Evolutionary conservation across 805 yeast genomes (phyloP).

Genomic region (Yarrowia hollandica): DNA sequence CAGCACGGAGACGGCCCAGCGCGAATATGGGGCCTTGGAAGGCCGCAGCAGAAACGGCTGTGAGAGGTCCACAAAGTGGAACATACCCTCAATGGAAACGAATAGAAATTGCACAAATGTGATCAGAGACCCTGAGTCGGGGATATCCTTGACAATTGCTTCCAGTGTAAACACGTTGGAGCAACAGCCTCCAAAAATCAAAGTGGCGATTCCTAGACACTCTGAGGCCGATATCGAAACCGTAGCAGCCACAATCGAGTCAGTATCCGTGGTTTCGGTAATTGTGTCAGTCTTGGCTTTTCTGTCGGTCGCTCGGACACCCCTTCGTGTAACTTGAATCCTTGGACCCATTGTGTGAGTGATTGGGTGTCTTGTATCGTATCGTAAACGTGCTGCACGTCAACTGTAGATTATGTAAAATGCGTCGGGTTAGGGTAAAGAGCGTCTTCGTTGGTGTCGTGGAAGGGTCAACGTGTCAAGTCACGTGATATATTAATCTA

Average conservation of each 20-base stretch:
- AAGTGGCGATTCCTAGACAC: constrained; percentile 36
- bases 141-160: constrained; percentile 45
- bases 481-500: no score
- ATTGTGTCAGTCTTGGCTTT: no score
- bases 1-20: constrained; percentile 50
- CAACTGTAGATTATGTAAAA: no score
- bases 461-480: no score
- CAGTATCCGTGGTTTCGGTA: no score
- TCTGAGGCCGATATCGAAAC: constrained; percentile 24
- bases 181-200: constrained; percentile 74
- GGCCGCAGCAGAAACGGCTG: constrained; percentile 39
- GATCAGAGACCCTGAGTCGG: constrained; percentile 51
- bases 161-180: constrained; percentile 67
- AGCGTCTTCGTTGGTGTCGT: no score
- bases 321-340: background rate
- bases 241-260: background rate
- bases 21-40: constrained; percentile 40
- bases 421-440: no score
- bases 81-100: constrained; percentile 50
- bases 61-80: constrained; percentile 43
- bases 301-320: no score
- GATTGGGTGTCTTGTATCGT: no score
- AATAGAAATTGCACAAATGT: constrained; percentile 59
- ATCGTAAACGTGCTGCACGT: no score
- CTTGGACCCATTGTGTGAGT: no score